These are phyloP conservation scores for Brettanomyces custersianus DNA, from an alignment of 805 yeast genomes.

Conservation along the genomic window DNA sequence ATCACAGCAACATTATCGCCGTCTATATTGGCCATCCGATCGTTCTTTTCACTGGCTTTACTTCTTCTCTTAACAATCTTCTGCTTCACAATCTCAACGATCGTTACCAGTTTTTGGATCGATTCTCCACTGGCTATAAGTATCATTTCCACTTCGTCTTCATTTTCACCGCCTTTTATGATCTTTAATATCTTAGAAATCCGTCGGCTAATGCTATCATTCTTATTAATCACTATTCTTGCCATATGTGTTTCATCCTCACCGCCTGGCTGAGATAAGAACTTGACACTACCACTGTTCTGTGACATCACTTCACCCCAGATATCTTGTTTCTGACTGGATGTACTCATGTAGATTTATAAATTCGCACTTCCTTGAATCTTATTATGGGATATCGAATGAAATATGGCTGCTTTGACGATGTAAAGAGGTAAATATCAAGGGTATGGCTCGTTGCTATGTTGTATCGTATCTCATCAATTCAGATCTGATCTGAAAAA, in stretches of 20 bases:
- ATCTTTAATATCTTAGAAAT: neutral
- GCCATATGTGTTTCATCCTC: neutral
- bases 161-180: constrained; percentile 1
- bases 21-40: constrained; percentile 9
- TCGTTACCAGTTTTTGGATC: constrained; percentile 22
- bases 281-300: neutral
- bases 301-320: constrained; percentile 3
- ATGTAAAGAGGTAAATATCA: too few species aligned
- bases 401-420: too few species aligned
- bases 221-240: constrained; percentile 2
- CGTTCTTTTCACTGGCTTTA: constrained; percentile 5
- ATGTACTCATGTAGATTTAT: too few species aligned
- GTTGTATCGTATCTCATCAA: too few species aligned
- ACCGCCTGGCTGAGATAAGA: neutral
- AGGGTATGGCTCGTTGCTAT: too few species aligned
- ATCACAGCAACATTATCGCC: constrained; percentile 4
- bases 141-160: constrained; percentile 9
- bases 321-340: neutral
- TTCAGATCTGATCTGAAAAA: too few species aligned
- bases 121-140: constrained; percentile 13
- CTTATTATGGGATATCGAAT: too few species aligned
- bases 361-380: too few species aligned
- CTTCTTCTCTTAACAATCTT: constrained; percentile 7
- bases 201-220: constrained; percentile 1
- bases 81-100: constrained; percentile 24